Evolutionary conservation across 805 yeast species (phyloP).

Genomic region (Candida ulmi): DNA sequence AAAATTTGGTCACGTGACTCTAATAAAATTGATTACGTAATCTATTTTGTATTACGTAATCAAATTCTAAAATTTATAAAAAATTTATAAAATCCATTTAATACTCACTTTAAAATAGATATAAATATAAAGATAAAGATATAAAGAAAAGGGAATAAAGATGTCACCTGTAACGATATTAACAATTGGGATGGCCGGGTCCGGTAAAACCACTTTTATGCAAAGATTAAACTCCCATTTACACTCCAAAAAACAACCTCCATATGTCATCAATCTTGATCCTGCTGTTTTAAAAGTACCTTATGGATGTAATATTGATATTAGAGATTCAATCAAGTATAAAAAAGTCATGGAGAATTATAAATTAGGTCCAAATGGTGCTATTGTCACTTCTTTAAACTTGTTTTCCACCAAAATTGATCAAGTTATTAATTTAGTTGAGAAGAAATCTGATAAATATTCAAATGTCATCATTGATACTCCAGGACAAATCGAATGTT

Average conservation of each 20-base stretch:
- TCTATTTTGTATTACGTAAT: neutral
- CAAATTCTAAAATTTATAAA: too few relatives aligned
- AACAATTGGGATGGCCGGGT: slow-evolving; percentile 24
- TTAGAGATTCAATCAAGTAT: slow-evolving; percentile 92
- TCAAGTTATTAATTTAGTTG: slow-evolving; percentile 83
- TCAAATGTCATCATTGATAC: slow-evolving; percentile 86
- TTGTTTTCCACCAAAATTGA: slow-evolving; percentile 93
- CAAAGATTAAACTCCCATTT: slow-evolving; percentile 89
- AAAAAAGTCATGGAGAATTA: slow-evolving; percentile 95
- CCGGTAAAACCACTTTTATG: slow-evolving; percentile 97
- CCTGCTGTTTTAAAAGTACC: slow-evolving; percentile 97
- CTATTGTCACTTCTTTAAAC: slow-evolving; percentile 91
- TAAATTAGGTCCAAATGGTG: slow-evolving; percentile 96
- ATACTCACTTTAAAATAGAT: neutral
- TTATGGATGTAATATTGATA: slow-evolving; percentile 89
- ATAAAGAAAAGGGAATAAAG: neutral
- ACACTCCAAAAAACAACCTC: slow-evolving; percentile 65
- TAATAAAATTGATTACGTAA: too few relatives aligned
- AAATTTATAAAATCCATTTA: too few relatives aligned
- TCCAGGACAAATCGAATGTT: slow-evolving; percentile 98
- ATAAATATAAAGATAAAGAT: neutral
- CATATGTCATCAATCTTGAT: slow-evolving; percentile 90
- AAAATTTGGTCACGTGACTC: too few relatives aligned
- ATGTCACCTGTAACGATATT: neutral
- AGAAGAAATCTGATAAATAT: slow-evolving; percentile 54